These are phyloP conservation scores for Croton setiger DNA, from an alignment of 441 rosid genomes.

Conservation along the genomic window DNA sequence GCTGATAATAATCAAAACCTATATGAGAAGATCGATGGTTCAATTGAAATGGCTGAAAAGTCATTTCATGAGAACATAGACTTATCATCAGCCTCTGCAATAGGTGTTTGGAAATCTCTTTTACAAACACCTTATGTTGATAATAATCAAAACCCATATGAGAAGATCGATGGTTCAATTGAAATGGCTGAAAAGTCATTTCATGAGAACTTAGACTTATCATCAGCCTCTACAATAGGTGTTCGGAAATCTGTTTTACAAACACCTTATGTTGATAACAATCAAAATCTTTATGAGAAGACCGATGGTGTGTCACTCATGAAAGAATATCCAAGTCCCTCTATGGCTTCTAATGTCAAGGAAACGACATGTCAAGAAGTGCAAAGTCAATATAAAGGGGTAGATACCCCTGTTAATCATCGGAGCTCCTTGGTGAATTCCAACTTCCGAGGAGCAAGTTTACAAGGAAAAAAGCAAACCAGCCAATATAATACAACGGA, in stretches of 20 bases:
- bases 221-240: not conserved
- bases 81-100: no score
- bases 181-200: not conserved
- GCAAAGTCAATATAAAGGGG: not conserved
- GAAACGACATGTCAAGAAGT: not conserved
- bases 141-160: not conserved
- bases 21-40: no score
- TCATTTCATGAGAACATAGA: no score
- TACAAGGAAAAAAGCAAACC: not conserved
- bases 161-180: not conserved
- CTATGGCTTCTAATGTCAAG: not conserved
- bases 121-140: no score
- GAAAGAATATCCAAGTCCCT: not conserved
- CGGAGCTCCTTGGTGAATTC: not conserved
- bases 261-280: not conserved
- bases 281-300: conserved; percentile 4
- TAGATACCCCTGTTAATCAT: not conserved
- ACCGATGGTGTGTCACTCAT: not conserved
- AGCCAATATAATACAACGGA: no score
- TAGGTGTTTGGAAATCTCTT: no score
- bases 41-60: no score
- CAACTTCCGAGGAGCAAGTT: not conserved
- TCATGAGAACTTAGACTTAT: not conserved
- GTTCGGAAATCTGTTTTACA: not conserved
- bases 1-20: not conserved